Evolutionary conservation across 495 filamentous ascomycete species (phyloP), one percentile per base, ranked within the genome.

Genomic region (Talaromyces stipitatus): DNA sequence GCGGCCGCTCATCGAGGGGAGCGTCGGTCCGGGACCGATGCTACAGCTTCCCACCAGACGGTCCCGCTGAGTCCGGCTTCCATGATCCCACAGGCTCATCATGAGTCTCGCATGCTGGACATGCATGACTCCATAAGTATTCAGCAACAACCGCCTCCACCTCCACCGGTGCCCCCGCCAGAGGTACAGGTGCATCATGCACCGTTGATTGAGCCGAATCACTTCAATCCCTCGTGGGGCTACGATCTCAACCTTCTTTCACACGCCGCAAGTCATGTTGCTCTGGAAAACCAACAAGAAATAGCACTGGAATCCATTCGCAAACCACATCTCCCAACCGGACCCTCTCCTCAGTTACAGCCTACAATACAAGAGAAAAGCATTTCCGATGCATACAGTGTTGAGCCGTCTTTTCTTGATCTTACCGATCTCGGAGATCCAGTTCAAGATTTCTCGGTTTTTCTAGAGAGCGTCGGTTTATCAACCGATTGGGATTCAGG

Each of bases 401-500:
- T 78, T 47, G 75, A 78, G 52, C 75, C 75, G 4, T 78, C 75
- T 2, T 68, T 78, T 29, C 62, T 77, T 24, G 75, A 78, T 57
- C 66, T 77, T 1, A 69, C 75, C 24, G 74, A 76, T 54, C 58
- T 78, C 22, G 75, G 74, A 1, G 75, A 78, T 53, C 75, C 75
- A 0, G 74, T 78, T 26, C 75, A 78, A 55, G 75, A 78, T 55
- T 78, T 78, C 54, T 76, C 74, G 0, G 72, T 78, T 36, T 78
- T 78, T 50, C 51, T 78, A 36, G 75, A 78, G 54, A 77, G 74
- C 59, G 75, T 78, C 22, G 75, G 75, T 7, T 61, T 78, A n/a
- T 77, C 75, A 2, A 76, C 74, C 10, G 75, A 78, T 55, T 78
- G 75, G 75, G 74, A 78, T 56, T 77, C 74, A 1, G 75, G 75